phyloP scores from a whole-genome alignment of 371 early-diverging fungal species.

The Basidiobolus meristosporus region DNA sequence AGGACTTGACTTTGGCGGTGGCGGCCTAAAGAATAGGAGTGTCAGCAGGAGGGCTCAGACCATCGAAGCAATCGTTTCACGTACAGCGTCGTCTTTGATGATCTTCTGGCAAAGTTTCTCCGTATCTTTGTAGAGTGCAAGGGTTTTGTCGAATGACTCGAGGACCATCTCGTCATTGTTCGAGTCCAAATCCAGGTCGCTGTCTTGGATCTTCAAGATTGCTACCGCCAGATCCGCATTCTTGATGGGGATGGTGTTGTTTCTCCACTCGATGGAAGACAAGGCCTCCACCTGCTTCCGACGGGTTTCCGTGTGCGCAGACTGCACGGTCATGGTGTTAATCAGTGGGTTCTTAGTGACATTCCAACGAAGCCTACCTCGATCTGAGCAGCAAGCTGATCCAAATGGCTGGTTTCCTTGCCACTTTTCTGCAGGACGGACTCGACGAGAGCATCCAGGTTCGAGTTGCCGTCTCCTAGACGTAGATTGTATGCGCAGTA shows the following conservation, averaged over 20 bases:
- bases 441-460: too few relatives aligned
- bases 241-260: slow-evolving; percentile 15
- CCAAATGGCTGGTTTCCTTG: too few relatives aligned
- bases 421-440: too few relatives aligned
- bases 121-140: slow-evolving; percentile 33
- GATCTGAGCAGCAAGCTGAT: too few relatives aligned
- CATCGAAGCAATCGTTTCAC: not conserved
- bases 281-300: slow-evolving; percentile 14
- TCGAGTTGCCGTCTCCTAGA: slow-evolving; percentile 10
- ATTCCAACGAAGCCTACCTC: too few relatives aligned
- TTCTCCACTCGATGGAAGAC: slow-evolving; percentile 23
- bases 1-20: slow-evolving; percentile 44
- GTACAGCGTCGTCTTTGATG: slow-evolving; percentile 35
- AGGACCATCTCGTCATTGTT: slow-evolving; percentile 11
- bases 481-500: slow-evolving; percentile 59
- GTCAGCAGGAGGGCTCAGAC: not conserved
- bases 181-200: slow-evolving; percentile 2
- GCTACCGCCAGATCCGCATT: slow-evolving; percentile 7
- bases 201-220: slow-evolving; percentile 1
- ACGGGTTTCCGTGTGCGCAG: too few relatives aligned
- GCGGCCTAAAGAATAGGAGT: slow-evolving; percentile 16
- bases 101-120: slow-evolving; percentile 33
- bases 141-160: slow-evolving; percentile 20
- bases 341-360: too few relatives aligned
- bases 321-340: too few relatives aligned